phyloP scores from a whole-genome alignment of 306 rosid genomes.

The Begonia fuchsioides region DNA sequence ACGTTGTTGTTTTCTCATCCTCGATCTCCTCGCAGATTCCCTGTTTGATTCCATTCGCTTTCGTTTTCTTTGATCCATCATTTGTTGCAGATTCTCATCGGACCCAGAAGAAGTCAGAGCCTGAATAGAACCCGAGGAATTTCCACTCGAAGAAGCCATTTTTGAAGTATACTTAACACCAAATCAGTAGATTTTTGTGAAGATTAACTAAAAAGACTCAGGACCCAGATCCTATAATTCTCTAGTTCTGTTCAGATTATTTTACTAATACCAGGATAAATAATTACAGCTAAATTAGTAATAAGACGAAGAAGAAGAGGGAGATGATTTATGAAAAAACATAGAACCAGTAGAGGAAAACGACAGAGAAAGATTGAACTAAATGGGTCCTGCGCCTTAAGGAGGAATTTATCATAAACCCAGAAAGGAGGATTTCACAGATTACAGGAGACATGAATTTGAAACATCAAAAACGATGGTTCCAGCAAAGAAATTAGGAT shows the following conservation, averaged over 20 bases:
- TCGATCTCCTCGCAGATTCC: constrained; percentile 44
- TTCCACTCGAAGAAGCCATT: constrained; percentile 37
- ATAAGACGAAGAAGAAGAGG: background rate
- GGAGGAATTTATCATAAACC: constrained; percentile 44
- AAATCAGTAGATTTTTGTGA: background rate
- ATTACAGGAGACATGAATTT: constrained; percentile 66
- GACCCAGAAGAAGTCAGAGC: constrained; percentile 32
- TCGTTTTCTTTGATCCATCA: constrained; percentile 36
- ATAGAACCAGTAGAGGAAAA: constrained; percentile 58
- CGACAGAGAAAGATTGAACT: constrained; percentile 59
- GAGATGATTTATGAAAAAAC: constrained; percentile 32
- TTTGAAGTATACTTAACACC: background rate
- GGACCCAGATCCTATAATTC: constrained; percentile 2
- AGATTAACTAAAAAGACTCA: constrained; percentile 4
- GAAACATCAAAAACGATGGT: constrained; percentile 20
- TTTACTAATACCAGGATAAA: background rate
- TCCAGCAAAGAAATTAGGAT: constrained; percentile 8
- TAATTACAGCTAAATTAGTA: background rate
- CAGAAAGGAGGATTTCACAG: constrained; percentile 61
- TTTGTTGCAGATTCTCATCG: constrained; percentile 24
- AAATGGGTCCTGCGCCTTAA: constrained; percentile 49
- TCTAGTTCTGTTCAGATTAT: constrained; percentile 1
- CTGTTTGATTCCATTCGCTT: constrained; percentile 49
- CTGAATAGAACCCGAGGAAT: constrained; percentile 20
- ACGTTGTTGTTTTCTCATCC: constrained; percentile 43